These are phyloP conservation scores for Clavispora phyllophila DNA, from an alignment of 805 yeast genomes.

Conservation along the genomic window DNA sequence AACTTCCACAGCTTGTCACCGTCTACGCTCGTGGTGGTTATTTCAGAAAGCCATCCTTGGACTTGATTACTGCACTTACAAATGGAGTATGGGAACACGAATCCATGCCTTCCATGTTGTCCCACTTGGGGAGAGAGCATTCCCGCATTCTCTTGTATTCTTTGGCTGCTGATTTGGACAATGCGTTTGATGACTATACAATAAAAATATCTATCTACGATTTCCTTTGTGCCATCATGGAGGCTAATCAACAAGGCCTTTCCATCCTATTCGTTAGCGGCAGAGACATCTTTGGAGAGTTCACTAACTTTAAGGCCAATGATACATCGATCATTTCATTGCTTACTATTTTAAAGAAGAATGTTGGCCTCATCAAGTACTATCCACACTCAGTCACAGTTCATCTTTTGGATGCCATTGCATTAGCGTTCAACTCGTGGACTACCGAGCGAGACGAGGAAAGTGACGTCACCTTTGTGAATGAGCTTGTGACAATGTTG, in stretches of 20 bases:
- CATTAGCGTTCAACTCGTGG: slow-evolving; percentile 77
- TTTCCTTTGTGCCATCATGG: slow-evolving; percentile 63
- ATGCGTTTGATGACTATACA: slow-evolving; percentile 47
- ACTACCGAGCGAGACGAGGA: slow-evolving; percentile 52
- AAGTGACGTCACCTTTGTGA: slow-evolving; percentile 44
- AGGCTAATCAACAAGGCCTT: slow-evolving; percentile 74
- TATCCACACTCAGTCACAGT: slow-evolving; percentile 62
- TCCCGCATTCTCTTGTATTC: slow-evolving; percentile 58
- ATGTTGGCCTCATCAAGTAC: slow-evolving; percentile 45
- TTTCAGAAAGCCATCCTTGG: slow-evolving; percentile 49
- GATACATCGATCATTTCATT: slow-evolving; percentile 35
- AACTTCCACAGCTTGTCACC: slow-evolving; percentile 51
- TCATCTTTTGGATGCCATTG: slow-evolving; percentile 65
- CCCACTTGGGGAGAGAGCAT: slow-evolving; percentile 68
- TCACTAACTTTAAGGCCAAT: slow-evolving; percentile 15
- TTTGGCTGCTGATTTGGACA: slow-evolving; percentile 55
- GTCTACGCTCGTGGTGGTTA: slow-evolving; percentile 48
- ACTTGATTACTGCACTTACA: slow-evolving; percentile 53
- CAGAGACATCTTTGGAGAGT: slow-evolving; percentile 40
- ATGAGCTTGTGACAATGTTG: slow-evolving; percentile 29
- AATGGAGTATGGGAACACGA: slow-evolving; percentile 51
- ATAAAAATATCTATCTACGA: slow-evolving; percentile 54
- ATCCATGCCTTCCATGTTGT: slow-evolving; percentile 69
- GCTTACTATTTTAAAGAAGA: slow-evolving; percentile 50
- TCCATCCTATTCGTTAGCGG: slow-evolving; percentile 66